These are phyloP conservation scores for Cercospora sp. DNA, from an alignment of 2,329 filamentous ascomycete species.

Conservation along the genomic window DNA sequence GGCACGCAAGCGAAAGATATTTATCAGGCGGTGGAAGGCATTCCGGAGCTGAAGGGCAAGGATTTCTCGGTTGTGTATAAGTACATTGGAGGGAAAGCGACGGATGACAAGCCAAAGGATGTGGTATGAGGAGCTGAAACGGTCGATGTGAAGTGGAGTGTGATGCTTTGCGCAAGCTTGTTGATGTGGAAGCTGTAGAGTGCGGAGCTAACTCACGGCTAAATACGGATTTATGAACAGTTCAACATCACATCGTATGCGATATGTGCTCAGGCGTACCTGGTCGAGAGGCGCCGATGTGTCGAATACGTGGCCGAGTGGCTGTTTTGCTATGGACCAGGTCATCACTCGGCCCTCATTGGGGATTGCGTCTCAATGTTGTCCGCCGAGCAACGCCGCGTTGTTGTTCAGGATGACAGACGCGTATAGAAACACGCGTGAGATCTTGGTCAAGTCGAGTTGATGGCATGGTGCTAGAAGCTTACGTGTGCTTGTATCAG, in stretches of 20 bases:
- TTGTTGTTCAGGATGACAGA: background rate
- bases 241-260: background rate
- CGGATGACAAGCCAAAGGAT: constrained; percentile 12
- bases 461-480: background rate
- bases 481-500: background rate
- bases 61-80: constrained; percentile 55
- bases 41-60: constrained; percentile 48
- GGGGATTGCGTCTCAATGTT: background rate
- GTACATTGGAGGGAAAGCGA: constrained; percentile 50
- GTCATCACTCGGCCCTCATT: background rate
- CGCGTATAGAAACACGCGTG: background rate
- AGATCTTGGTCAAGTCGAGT: background rate
- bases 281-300: background rate
- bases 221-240: background rate
- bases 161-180: background rate
- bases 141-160: constrained; percentile 11
- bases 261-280: background rate
- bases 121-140: background rate
- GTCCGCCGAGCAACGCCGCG: background rate
- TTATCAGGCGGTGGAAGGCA: constrained; percentile 48
- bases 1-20: constrained; percentile 48
- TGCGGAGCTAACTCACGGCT: background rate
- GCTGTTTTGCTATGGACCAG: background rate
- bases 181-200: background rate
- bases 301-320: background rate